A percentile compares a stretch with the other conserved stretches of the same genome.
Conservation (phyloP, 2,329 filamentous ascomycete genomes). For the Fusarium tupiense region DNA sequence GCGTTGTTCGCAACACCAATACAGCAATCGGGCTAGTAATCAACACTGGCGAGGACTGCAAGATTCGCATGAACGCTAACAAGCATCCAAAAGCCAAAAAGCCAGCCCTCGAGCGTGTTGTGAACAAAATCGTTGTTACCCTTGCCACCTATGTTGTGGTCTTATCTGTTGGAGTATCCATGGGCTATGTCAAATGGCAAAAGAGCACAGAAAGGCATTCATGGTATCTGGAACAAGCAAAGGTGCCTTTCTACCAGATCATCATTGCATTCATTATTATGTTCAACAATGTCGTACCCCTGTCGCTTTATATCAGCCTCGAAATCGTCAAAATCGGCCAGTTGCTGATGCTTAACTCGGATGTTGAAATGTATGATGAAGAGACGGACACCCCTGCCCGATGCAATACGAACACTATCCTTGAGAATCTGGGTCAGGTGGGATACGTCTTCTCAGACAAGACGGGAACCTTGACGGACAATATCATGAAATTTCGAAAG, state of each 20-base stretch:
- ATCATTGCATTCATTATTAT: constrained; percentile 93
- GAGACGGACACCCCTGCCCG: constrained; percentile 85
- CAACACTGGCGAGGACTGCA: constrained; percentile 91
- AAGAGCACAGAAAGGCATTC: constrained; percentile 70
- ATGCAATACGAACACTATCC: constrained; percentile 92
- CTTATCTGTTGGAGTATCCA: constrained; percentile 82
- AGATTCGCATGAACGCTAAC: constrained; percentile 92
- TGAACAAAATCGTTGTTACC: constrained; percentile 83
- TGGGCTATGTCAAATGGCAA: constrained; percentile 84
- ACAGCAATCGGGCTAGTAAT: constrained; percentile 80
- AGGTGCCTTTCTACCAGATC: constrained; percentile 81
- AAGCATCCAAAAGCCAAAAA: constrained; percentile 88
- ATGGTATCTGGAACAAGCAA: constrained; percentile 79
- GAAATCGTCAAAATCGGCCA: constrained; percentile 85
- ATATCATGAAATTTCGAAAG: constrained; percentile 94
- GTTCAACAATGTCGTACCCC: constrained; percentile 94
- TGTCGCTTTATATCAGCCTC: constrained; percentile 90
- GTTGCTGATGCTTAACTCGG: constrained; percentile 80
- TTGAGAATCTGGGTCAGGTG: constrained; percentile 92
- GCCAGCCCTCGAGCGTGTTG: constrained; percentile 77
- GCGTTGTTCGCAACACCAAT: constrained; percentile 82
- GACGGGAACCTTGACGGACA: constrained; percentile 93
- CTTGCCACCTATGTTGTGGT: constrained; percentile 82
- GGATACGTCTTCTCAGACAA: constrained; percentile 94
- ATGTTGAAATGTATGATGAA: constrained; percentile 91